Percentiles rank a stretch among this genome's conserved stretches.
Conservation (phyloP, 257 asterid genomes). For the Osmanthus fragrans region DNA sequence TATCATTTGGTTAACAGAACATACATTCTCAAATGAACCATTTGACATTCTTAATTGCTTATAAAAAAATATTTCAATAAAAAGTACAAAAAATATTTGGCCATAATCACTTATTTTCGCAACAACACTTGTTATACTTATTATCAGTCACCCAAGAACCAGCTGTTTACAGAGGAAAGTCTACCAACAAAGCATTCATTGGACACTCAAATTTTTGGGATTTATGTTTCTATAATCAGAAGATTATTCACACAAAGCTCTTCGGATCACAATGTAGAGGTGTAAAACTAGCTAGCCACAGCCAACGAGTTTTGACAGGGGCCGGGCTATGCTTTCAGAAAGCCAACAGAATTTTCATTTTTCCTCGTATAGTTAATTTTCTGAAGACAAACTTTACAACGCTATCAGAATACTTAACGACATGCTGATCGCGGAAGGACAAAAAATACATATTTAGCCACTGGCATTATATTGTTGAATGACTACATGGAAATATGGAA, state of each 20-base stretch:
- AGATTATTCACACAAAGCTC: not conserved
- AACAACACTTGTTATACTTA: not conserved
- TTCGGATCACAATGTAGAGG: not conserved
- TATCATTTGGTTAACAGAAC: not conserved
- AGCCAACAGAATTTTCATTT: no score
- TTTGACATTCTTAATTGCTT: not conserved
- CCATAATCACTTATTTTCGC: not conserved
- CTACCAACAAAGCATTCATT: slow-evolving; percentile 25
- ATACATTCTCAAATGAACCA: not conserved
- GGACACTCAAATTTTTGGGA: not conserved
- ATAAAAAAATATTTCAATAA: not conserved
- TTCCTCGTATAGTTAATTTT: no score
- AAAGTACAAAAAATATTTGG: not conserved
- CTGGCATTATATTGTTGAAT: not conserved
- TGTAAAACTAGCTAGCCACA: not conserved
- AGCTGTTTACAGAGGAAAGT: not conserved
- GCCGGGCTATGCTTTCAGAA: no score
- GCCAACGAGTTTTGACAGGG: not conserved
- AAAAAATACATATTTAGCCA: no score
- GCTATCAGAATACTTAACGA: no score
- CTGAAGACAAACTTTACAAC: not conserved
- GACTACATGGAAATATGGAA: not conserved
- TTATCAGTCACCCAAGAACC: not conserved
- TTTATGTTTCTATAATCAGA: not conserved
- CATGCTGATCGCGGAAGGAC: not conserved